Conservation (phyloP, 2,329 filamentous ascomycete genomes). For the Ophiosphaerella herpotricha region DNA sequence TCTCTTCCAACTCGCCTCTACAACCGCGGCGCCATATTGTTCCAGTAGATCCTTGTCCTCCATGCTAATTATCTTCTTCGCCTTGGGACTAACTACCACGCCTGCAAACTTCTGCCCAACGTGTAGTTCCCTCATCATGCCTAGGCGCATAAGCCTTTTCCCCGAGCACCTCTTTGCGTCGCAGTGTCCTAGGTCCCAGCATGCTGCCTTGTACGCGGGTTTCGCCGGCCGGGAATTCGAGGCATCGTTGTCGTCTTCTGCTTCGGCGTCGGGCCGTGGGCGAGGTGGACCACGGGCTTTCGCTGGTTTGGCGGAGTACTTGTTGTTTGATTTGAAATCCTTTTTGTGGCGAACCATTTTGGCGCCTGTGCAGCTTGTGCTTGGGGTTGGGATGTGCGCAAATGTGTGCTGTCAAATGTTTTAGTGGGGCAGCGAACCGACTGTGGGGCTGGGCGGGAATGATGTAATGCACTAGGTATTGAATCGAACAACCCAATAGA, state of each 20-base stretch:
- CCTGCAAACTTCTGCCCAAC: conserved; percentile 90
- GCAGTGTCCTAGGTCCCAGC: conserved; percentile 97
- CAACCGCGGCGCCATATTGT: conserved; percentile 89
- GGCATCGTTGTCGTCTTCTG: conserved; percentile 25
- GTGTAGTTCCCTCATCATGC: conserved; percentile 89
- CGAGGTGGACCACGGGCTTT: conserved; percentile 61
- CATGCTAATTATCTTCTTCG: conserved; percentile 80
- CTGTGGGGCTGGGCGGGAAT: no score
- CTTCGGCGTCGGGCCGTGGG: conserved; percentile 31
- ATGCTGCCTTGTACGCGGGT: conserved; percentile 84
- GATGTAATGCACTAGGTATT: no score
- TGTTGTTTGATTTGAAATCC: conserved; percentile 76
- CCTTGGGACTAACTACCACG: conserved; percentile 94
- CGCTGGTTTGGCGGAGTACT: conserved; percentile 61
- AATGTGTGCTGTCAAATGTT: conserved; percentile 2
- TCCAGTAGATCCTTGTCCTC: conserved; percentile 82
- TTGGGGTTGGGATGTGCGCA: background rate
- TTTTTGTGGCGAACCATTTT: conserved; percentile 96
- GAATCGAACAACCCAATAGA: no score
- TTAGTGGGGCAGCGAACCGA: conserved; percentile 3
- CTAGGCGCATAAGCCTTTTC: conserved; percentile 89
- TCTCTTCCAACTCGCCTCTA: conserved; percentile 96
- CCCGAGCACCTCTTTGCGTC: conserved; percentile 96
- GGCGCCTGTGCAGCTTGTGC: background rate
- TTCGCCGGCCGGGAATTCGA: conserved; percentile 42